Percentiles rank a stretch among this genome's conserved stretches.
phyloP scores from a whole-genome alignment of 306 rosid genomes.

The Gastrolobium villosum region DNA sequence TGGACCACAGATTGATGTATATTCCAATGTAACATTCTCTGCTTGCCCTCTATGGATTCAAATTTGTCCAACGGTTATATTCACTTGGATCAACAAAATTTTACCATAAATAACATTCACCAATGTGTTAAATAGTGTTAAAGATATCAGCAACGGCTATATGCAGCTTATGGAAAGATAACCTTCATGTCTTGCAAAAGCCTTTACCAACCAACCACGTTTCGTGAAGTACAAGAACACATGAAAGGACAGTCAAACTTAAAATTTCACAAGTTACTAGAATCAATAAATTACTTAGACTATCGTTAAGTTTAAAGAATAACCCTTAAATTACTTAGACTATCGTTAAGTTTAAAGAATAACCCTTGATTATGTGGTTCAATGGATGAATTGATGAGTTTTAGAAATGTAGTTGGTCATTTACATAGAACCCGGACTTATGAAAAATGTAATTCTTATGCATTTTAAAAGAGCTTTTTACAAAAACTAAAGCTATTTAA shows the following conservation, averaged over 20 bases:
- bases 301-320: too few species aligned
- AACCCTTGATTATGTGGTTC: slow-evolving; percentile 1
- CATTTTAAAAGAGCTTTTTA: too few species aligned
- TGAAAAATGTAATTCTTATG: too few species aligned
- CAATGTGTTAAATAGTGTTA: not conserved
- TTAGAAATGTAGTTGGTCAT: not conserved
- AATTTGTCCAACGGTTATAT: slow-evolving; percentile 19
- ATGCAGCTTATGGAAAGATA: too few species aligned
- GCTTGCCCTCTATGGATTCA: slow-evolving; percentile 22
- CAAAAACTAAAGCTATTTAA: too few species aligned
- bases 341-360: too few species aligned
- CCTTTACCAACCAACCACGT: slow-evolving; percentile 20
- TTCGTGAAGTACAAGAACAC: not conserved
- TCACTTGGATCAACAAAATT: slow-evolving; percentile 1
- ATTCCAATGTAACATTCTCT: not conserved
- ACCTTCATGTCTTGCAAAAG: not conserved
- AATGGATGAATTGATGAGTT: not conserved
- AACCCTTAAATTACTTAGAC: not conserved
- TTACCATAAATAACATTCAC: not conserved
- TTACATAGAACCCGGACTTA: not conserved
- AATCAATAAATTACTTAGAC: not conserved
- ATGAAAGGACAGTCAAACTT: slow-evolving; percentile 28
- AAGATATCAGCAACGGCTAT: slow-evolving; percentile 2
- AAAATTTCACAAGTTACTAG: not conserved
- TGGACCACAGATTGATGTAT: not conserved